phyloP scores from a whole-genome alignment of 805 yeast species.

The Tetrapisispora iriomotensis region DNA sequence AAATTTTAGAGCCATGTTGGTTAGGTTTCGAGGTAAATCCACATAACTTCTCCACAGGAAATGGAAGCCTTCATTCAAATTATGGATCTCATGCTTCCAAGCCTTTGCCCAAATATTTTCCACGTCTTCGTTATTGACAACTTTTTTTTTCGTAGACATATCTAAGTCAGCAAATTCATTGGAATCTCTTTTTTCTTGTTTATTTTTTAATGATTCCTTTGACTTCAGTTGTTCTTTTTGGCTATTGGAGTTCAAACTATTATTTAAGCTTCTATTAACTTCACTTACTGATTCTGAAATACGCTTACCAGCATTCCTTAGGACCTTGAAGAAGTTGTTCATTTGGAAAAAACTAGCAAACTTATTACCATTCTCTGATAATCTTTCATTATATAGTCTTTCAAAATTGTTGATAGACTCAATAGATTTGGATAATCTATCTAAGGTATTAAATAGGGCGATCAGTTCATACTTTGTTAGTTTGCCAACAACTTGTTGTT shows the following conservation, averaged over 20 bases:
- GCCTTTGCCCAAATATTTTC: conserved; percentile 31
- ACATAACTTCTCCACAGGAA: conserved; percentile 60
- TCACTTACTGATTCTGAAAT: conserved; percentile 11
- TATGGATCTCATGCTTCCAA: conserved; percentile 41
- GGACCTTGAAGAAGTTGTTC: conserved; percentile 26
- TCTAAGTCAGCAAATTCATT: conserved; percentile 19
- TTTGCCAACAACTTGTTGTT: conserved; percentile 42
- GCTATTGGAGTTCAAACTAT: not conserved
- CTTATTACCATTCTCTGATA: conserved; percentile 10
- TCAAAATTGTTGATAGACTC: conserved; percentile 66
- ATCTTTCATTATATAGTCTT: conserved; percentile 35
- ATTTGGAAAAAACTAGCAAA: conserved; percentile 20
- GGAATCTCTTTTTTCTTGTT: not conserved
- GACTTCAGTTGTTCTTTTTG: not conserved
- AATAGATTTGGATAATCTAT: conserved; percentile 78
- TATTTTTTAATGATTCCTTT: too few relatives aligned
- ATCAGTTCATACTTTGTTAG: conserved; percentile 76
- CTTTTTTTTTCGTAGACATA: conserved; percentile 15
- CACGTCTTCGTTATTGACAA: not conserved
- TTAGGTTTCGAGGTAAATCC: conserved; percentile 56
- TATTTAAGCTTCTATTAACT: conserved; percentile 8
- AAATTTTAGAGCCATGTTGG: conserved; percentile 40
- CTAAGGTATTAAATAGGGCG: conserved; percentile 86
- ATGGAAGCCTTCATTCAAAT: conserved; percentile 47
- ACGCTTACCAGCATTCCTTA: conserved; percentile 22